Base-by-base conservation (phyloP, 2,329 filamentous ascomycete genomes). In the Pyricularia sp. region DNA sequence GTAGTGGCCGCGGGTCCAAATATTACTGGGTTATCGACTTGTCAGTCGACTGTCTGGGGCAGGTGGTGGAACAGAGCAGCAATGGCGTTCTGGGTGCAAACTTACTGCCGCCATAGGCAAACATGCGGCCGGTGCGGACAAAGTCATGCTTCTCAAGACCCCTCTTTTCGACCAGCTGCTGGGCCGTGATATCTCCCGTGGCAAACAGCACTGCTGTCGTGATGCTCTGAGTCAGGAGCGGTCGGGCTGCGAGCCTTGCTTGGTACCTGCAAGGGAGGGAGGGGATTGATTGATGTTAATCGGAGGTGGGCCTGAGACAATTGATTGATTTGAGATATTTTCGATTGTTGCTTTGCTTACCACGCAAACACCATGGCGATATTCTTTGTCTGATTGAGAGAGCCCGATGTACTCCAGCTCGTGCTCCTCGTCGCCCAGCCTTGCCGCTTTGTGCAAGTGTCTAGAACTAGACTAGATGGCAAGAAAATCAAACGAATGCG, bases 181-280 rank as follows among this genome's bases (percentile, higher is more conserved):
- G 95, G 55, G 95, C 93, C 73, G 96, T 89, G 70, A 91, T 84
- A 81, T 99, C 95, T 75, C 95, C 95, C 17, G 93, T 92, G 70
- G 91, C 94, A 78, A 98, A 99, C 72, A 99, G 89, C 70, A 98
- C 86, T 66, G 92, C 91, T 58, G 94, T 97, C 69, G 93, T 97
- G 74, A 97, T 82, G 77, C 90, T 92, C 83, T 97, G 93, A 12
- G 94, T 98, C 76, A 97, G 87, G 74, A 98, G 83, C 70, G 94
- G 94, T 76, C 92, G 88, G 75, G 88, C 86, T 74, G 91, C 90
- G 77, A 97, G 85, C 79, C 88, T 91, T 76, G 88, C 84, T 81
- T 96, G 93, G 83, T 98, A 98, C 93, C 94, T 92, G 20, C 30
- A 17, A 36, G 10, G 26, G n/a, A 31, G 17, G 20, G 20, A 36